These are phyloP conservation scores for Cryptosporidium ryanae DNA, from an alignment of 169 alveolate species.

Conservation along the genomic window DNA sequence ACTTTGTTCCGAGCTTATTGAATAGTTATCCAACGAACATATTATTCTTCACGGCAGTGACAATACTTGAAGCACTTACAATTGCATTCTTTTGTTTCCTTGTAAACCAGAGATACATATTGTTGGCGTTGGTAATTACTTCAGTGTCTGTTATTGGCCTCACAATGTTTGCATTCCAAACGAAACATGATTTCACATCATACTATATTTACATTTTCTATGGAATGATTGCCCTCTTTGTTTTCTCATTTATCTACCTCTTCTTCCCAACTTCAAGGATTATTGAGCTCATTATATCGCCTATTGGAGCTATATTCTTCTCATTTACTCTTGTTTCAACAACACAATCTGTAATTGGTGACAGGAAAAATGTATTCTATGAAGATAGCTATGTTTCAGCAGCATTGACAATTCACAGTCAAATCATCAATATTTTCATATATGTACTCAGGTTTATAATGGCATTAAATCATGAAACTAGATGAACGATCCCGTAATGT, in stretches of 20 bases:
- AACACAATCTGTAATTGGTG: slow-evolving; percentile 50
- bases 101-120: background rate
- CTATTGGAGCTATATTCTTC: slow-evolving; percentile 19
- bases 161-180: slow-evolving; percentile 51
- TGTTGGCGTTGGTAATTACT: slow-evolving; percentile 34
- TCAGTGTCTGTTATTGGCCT: slow-evolving; percentile 21
- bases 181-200: slow-evolving; percentile 67
- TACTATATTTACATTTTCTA: slow-evolving; percentile 7
- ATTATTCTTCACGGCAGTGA: slow-evolving; percentile 4
- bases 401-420: slow-evolving; percentile 18
- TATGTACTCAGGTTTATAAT: slow-evolving; percentile 18
- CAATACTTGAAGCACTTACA: slow-evolving; percentile 16
- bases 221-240: slow-evolving; percentile 12
- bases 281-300: slow-evolving; percentile 17
- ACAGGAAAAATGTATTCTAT: slow-evolving; percentile 12
- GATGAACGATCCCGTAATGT: too few species aligned
- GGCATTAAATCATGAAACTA: background rate
- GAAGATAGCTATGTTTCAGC: slow-evolving; percentile 58
- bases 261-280: slow-evolving; percentile 43
- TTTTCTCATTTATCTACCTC: slow-evolving; percentile 12
- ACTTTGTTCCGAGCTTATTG: background rate
- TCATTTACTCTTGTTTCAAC: slow-evolving; percentile 43
- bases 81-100: background rate
- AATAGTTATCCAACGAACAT: slow-evolving; percentile 14
- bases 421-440: slow-evolving; percentile 31